phyloP scores from a whole-genome alignment of 2,329 filamentous ascomycete genomes.

The Chrysosporium queenslandicum region DNA sequence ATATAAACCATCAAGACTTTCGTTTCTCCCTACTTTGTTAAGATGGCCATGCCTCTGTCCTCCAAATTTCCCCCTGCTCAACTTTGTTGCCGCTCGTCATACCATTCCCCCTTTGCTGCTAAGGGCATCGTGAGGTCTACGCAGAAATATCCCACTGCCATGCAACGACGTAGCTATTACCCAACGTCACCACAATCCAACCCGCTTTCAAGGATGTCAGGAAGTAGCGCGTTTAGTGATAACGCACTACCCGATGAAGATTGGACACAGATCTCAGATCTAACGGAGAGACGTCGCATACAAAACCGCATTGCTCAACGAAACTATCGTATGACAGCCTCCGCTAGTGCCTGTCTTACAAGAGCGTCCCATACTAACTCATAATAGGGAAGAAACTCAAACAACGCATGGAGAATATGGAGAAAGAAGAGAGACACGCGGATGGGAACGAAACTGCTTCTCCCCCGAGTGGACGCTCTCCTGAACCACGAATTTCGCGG shows the following conservation, averaged over 20 bases:
- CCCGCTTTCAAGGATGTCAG: slow-evolving; percentile 55
- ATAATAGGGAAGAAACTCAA: slow-evolving; percentile 54
- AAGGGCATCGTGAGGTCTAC: neutral
- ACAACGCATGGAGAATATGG: slow-evolving; percentile 55
- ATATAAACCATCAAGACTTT: slow-evolving; percentile 3
- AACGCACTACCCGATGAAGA: slow-evolving; percentile 94
- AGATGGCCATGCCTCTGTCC: neutral
- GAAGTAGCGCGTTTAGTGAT: slow-evolving; percentile 88
- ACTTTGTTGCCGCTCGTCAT: neutral
- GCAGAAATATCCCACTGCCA: neutral
- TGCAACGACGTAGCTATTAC: neutral
- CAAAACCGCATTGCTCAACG: slow-evolving; percentile 97
- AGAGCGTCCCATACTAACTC: neutral
- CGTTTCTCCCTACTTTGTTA: neutral
- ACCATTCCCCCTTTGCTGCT: neutral
- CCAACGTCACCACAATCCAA: slow-evolving; percentile 13
- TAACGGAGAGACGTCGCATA: slow-evolving; percentile 85
- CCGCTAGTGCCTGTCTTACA: neutral
- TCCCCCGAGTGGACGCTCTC: neutral
- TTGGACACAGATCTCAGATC: slow-evolving; percentile 98
- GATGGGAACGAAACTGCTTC: slow-evolving; percentile 31
- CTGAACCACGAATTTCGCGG: neutral
- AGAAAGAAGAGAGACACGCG: slow-evolving; percentile 50
- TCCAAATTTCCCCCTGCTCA: neutral
- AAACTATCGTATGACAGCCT: slow-evolving; percentile 66